Percentiles rank a stretch among this genome's conserved stretches.
Evolutionary conservation across 2,329 filamentous ascomycete species (phyloP).

Genomic region (Hansfordia pulvinata): DNA sequence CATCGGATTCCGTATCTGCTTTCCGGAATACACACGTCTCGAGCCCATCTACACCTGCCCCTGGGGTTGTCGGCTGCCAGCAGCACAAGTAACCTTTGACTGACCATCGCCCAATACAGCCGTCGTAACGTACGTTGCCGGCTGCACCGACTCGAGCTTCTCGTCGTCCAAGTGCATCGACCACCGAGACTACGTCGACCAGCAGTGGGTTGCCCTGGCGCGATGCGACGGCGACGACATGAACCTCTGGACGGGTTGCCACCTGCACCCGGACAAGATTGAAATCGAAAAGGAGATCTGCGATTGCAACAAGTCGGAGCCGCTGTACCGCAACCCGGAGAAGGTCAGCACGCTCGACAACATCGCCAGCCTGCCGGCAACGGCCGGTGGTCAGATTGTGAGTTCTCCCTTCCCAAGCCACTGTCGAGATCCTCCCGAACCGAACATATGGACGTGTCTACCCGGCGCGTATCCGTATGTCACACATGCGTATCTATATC

Average conservation of each 20-base stretch:
- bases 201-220: constrained; percentile 12
- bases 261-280: constrained; percentile 6
- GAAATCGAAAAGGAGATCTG: constrained; percentile 11
- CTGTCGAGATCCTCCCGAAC: no score
- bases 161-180: constrained; percentile 9
- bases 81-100: no score
- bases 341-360: constrained; percentile 10
- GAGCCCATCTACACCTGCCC: no score
- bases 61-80: no score
- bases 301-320: constrained; percentile 8
- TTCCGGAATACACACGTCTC: no score
- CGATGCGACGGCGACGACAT: constrained; percentile 11
- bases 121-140: constrained; percentile 11
- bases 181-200: constrained; percentile 10
- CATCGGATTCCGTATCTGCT: no score
- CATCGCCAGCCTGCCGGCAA: constrained; percentile 9
- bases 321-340: constrained; percentile 9
- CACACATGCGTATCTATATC: no score
- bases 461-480: no score
- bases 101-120: constrained; percentile 4
- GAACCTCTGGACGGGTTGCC: constrained; percentile 11
- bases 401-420: no score
- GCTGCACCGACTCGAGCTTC: constrained; percentile 11
- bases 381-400: constrained; percentile 11
- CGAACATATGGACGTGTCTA: no score